Evolutionary conservation across 257 asterid genomes (phyloP), one percentile per base, ranked within the genome.

Genomic region (Solanum clarkiae): DNA sequence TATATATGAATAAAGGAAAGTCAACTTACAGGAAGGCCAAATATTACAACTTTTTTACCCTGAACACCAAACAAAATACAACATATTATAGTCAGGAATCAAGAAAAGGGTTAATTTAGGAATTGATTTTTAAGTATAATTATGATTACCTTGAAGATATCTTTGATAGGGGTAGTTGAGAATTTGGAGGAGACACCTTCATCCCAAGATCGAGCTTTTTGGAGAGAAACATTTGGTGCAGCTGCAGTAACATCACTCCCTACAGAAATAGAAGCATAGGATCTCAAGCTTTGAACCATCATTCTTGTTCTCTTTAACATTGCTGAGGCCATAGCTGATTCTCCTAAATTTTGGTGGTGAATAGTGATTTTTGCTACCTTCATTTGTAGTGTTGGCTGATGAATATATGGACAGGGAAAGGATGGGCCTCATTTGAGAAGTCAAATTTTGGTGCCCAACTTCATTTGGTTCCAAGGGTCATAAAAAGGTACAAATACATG

Each of bases 171-270:
- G 45, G 98, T 91, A 54, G 97, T 92, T 74, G 98, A 87, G 86
- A 96, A 96, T 65, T 96, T 93, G 86, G 98, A 95, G 26, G 98
- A 93, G 83, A 94, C 97, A 65, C 99, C 98, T 51, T 95, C 98
- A 83, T 96, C 98, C 99, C 99, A 96, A 17, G 98, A 82, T 82
- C 98, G 95, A 85, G 99, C 98, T 85, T 89, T 93, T 91, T 94
- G 98, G 84, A 96, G 96, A 79, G 98, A 89, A 63, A 92, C 92
- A 87, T 90, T 93, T 16, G 97, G 91, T 10, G 96, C 96, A 80
- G 93, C 91, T 7, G 93, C 91, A 29, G 95, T 85, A 89, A 94
- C 87, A 83, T 95, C 96, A 36, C 95, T 82, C 8, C 99, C 99
- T 84, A 89, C 97, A 36, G 96, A 96, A 83, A 92, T 86, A 85